Conservation (phyloP, 164 flowering plant genomes). For the Nelumbo lutea region DNA sequence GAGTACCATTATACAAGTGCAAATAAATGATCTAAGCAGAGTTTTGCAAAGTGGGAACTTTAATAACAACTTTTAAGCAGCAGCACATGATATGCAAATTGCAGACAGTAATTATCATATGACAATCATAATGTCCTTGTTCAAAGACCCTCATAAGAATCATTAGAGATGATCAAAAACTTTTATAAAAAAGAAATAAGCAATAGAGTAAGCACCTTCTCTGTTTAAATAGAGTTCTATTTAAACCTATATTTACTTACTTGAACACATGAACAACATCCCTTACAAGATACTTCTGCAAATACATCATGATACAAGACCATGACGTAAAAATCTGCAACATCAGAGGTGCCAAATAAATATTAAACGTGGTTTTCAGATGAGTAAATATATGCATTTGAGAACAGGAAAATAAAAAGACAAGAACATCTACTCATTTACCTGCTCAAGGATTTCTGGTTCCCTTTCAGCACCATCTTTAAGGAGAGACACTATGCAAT, state of each 20-base stretch:
- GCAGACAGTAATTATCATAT: neutral
- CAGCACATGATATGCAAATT: neutral
- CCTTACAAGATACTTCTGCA: constrained; percentile 62
- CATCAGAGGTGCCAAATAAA: constrained; percentile 5
- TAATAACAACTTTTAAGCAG: no score
- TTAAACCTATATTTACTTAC: constrained; percentile 40
- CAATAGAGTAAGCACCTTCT: neutral
- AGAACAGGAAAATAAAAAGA: neutral
- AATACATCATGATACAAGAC: constrained; percentile 74
- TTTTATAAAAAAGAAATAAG: neutral
- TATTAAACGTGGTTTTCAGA: constrained; percentile 2
- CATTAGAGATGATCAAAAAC: neutral
- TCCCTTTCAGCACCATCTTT: constrained; percentile 81
- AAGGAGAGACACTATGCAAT: constrained; percentile 54
- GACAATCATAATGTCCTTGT: neutral
- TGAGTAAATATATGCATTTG: neutral
- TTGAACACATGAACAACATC: constrained; percentile 52
- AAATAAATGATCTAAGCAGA: no score
- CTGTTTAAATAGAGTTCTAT: neutral
- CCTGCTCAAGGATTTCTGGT: constrained; percentile 92
- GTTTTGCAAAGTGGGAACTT: no score
- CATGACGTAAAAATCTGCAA: constrained; percentile 87
- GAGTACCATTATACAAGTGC: no score
- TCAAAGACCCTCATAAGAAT: neutral
- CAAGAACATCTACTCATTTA: neutral